phyloP scores from a whole-genome alignment of 441 rosid genomes.

The Populus tomentosa region DNA sequence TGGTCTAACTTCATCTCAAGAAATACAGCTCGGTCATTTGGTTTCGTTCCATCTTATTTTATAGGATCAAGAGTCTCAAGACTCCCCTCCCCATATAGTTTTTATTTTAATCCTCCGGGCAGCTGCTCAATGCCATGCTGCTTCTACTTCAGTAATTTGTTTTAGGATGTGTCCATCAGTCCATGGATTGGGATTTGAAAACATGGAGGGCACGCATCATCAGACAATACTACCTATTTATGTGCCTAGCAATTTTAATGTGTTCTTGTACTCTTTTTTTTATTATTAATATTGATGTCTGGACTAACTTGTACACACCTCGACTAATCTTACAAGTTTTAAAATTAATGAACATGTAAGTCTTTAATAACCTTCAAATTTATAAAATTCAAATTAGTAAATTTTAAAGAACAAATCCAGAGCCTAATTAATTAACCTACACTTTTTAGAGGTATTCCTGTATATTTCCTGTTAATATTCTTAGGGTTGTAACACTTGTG shows the following conservation, averaged over 20 bases:
- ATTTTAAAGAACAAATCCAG: too few relatives aligned
- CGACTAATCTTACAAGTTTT: rapidly evolving
- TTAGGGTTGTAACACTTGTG: not conserved
- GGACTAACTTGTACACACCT: rapidly evolving
- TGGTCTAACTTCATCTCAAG: not conserved
- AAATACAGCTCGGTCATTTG: not conserved
- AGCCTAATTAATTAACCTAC: too few relatives aligned
- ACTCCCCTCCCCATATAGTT: not conserved
- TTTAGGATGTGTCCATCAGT: conserved; percentile 14
- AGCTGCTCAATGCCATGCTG: conserved; percentile 19
- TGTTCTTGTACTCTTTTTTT: too few relatives aligned
- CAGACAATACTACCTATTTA: not conserved
- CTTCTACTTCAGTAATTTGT: conserved; percentile 9
- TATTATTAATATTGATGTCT: too few relatives aligned
- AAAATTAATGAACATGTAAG: rapidly evolving
- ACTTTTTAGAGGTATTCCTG: too few relatives aligned
- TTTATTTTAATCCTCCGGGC: not conserved
- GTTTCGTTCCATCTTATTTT: not conserved
- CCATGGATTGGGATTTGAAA: conserved; percentile 6
- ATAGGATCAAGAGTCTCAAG: not conserved
- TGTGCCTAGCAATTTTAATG: too few relatives aligned
- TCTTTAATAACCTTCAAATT: rapidly evolving
- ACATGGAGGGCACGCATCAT: not conserved
- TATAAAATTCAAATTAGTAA: rapidly evolving
- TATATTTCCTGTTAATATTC: too few relatives aligned